These are phyloP conservation scores for Fraxinus quadrangulata DNA, from an alignment of 257 asterid species.

Conservation along the genomic window DNA sequence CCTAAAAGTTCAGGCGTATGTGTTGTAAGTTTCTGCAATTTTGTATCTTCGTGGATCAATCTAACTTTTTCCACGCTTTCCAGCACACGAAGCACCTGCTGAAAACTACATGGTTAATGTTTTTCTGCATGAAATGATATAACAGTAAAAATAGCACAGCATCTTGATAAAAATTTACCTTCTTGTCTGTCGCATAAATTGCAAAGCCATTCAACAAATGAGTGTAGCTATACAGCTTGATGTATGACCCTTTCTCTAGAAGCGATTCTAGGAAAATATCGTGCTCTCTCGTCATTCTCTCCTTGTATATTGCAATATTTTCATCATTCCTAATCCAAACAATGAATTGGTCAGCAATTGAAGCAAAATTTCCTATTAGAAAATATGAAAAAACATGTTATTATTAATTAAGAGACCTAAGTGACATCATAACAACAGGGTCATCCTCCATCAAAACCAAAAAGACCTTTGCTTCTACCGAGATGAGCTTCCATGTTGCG, in stretches of 20 bases:
- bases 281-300: conserved; percentile 28
- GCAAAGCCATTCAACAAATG: conserved; percentile 70
- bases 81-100: conserved; percentile 47
- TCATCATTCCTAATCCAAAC: conserved; percentile 14
- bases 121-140: not conserved
- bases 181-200: conserved; percentile 39
- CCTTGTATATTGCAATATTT: conserved; percentile 30
- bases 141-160: not conserved
- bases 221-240: conserved; percentile 65
- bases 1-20: conserved; percentile 66
- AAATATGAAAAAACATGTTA: not conserved
- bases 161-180: conserved; percentile 29
- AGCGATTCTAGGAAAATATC: conserved; percentile 51
- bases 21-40: conserved; percentile 61
- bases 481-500: conserved; percentile 15
- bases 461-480: conserved; percentile 46
- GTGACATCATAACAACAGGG: conserved; percentile 36
- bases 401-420: conserved; percentile 25
- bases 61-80: conserved; percentile 41
- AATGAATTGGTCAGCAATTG: not conserved
- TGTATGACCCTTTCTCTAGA: conserved; percentile 40
- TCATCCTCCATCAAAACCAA: conserved; percentile 57
- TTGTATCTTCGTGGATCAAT: conserved; percentile 51
- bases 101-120: not conserved
- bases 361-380: not conserved